A percentile compares a stretch with the other conserved stretches of the same genome.
Conservation (phyloP, 305 asterid genomes). For the Fraxinus velutina region DNA sequence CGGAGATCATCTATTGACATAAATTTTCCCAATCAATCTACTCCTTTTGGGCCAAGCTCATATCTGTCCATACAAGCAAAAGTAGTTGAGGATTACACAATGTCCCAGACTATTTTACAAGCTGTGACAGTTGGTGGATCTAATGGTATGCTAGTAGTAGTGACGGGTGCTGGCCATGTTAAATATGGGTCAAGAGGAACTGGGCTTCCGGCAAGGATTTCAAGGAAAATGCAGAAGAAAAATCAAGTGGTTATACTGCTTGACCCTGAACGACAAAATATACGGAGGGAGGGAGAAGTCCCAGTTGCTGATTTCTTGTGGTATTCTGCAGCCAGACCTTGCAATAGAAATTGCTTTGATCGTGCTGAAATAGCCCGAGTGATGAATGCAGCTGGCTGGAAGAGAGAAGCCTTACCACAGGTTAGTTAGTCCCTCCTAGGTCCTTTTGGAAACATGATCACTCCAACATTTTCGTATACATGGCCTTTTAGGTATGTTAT, state of each 20-base stretch:
- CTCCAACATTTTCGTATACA: conserved; percentile 1
- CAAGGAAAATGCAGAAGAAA: conserved; percentile 63
- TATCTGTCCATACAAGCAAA: conserved; percentile 86
- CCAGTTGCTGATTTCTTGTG: conserved; percentile 95
- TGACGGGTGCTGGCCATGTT: conserved; percentile 82
- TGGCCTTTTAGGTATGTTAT: not conserved
- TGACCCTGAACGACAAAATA: conserved; percentile 73
- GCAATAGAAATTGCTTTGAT: conserved; percentile 93
- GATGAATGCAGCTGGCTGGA: conserved; percentile 98
- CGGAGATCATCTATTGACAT: conserved; percentile 53
- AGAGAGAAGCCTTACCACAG: conserved; percentile 93
- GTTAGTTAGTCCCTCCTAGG: conserved; percentile 47
- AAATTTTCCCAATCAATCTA: conserved; percentile 47
- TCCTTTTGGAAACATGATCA: not conserved
- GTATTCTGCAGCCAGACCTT: conserved; percentile 94
- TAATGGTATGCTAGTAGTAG: conserved; percentile 69
- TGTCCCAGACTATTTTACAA: conserved; percentile 75
- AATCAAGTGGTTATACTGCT: conserved; percentile 48
- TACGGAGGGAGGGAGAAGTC: conserved; percentile 84
- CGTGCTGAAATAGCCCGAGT: conserved; percentile 98
- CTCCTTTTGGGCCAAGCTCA: conserved; percentile 73
- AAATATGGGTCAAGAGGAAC: conserved; percentile 76
- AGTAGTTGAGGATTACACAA: conserved; percentile 78
- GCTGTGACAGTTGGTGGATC: conserved; percentile 62
- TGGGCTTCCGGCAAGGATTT: conserved; percentile 79